phyloP scores from a whole-genome alignment of 345 rosid species.

The Hibiscus tridactylites region DNA sequence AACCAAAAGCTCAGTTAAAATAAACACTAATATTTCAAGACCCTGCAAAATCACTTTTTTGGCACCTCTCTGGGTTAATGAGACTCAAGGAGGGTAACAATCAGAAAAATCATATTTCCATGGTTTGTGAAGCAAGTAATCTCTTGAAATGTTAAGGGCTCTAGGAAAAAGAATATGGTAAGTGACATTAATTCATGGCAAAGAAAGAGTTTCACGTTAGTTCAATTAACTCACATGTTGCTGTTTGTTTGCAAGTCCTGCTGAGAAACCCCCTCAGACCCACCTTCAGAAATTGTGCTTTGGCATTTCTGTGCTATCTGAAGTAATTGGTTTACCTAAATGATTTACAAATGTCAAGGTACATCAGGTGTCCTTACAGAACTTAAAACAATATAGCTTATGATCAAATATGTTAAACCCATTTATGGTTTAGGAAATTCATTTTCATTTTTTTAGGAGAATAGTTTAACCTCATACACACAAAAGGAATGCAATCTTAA shows the following conservation, averaged over 20 bases:
- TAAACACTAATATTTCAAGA: neutral
- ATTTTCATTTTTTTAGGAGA: neutral
- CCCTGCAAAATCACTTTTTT: neutral
- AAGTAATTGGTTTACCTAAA: constrained; percentile 85
- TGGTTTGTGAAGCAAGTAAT: neutral
- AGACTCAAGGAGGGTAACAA: neutral
- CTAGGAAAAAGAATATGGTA: neutral
- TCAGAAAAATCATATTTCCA: neutral
- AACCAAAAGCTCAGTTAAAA: neutral
- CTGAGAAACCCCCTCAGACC: constrained; percentile 80
- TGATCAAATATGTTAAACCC: neutral
- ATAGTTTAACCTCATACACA: neutral
- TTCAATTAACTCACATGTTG: constrained; percentile 55
- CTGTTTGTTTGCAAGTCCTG: constrained; percentile 92
- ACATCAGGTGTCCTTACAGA: neutral
- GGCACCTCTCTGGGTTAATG: neutral
- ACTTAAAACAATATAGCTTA: neutral
- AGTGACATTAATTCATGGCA: neutral
- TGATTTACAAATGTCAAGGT: neutral
- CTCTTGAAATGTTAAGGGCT: neutral
- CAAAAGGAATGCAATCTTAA: neutral
- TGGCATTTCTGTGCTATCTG: constrained; percentile 97
- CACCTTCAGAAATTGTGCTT: constrained; percentile 82
- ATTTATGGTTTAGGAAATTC: neutral
- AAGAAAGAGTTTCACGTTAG: neutral